Conservation (phyloP, 139 green algal genomes). For the Astrephomene gubernaculifera region DNA sequence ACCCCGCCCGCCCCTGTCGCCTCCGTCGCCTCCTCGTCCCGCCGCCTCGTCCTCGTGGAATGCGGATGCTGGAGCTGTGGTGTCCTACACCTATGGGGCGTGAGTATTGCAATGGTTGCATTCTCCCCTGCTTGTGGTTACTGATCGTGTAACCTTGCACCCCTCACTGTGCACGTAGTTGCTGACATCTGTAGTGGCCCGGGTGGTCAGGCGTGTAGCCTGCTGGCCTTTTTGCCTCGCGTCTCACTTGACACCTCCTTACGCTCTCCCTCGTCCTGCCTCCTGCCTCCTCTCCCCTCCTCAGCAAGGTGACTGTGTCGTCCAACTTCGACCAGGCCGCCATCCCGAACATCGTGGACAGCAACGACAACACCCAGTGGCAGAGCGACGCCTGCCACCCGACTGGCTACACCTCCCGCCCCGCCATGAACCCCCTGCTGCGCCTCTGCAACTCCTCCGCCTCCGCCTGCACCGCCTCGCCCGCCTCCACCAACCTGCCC, state of each 20-base stretch:
- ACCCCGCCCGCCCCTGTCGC: neutral
- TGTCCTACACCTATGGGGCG: constrained; percentile 6
- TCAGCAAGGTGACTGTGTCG: neutral
- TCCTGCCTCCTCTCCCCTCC: neutral
- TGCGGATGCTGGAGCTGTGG: neutral
- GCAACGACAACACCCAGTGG: constrained; percentile 42
- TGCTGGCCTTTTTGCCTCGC: neutral
- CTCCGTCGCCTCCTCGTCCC: neutral
- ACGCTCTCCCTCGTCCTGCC: neutral
- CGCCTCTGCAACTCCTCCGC: neutral
- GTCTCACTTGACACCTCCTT: neutral
- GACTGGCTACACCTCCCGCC: constrained; percentile 15
- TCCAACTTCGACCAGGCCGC: neutral
- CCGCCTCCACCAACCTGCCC: neutral
- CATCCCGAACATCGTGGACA: neutral
- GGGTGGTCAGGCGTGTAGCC: neutral
- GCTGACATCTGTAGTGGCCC: neutral
- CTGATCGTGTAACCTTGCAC: neutral
- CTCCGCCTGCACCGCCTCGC: neutral
- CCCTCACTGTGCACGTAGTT: neutral
- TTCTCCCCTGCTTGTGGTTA: neutral
- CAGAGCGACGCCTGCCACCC: constrained; percentile 35
- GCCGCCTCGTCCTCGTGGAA: neutral
- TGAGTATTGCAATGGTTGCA: too few species aligned
- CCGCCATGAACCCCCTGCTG: constrained; percentile 38